Percentiles rank a stretch among this genome's conserved stretches.
phyloP scores from a whole-genome alignment of 169 alveolate genomes.

The Cryptosporidium viatorum region DNA sequence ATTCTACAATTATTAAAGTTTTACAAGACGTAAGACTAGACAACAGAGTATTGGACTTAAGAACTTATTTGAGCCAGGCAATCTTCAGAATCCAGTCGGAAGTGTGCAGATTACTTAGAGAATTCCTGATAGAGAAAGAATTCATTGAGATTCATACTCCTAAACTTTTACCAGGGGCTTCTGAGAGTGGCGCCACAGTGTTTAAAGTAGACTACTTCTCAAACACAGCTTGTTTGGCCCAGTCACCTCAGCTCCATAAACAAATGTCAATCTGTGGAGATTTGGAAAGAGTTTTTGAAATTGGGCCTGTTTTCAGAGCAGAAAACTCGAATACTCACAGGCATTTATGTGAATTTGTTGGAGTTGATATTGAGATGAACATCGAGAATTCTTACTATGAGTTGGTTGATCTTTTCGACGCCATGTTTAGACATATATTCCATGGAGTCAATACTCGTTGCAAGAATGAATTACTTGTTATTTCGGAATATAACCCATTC shows the following conservation, averaged over 20 bases:
- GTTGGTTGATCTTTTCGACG: conserved; percentile 93
- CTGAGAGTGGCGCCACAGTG: conserved; percentile 99
- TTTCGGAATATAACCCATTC: conserved; percentile 90
- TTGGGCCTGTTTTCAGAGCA: conserved; percentile 99
- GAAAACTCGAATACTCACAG: conserved; percentile 99
- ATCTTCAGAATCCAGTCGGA: conserved; percentile 94
- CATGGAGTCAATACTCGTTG: conserved; percentile 86
- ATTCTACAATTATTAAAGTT: conserved; percentile 89
- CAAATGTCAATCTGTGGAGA: conserved; percentile 98
- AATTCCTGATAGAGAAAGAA: conserved; percentile 86
- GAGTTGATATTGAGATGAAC: conserved; percentile 98
- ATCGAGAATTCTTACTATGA: conserved; percentile 96
- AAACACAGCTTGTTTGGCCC: conserved; percentile 95
- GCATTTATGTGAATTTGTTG: conserved; percentile 99
- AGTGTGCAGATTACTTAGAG: conserved; percentile 93
- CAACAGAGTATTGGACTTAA: conserved; percentile 95
- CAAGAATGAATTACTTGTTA: conserved; percentile 86
- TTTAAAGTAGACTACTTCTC: conserved; percentile 95
- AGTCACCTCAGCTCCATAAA: conserved; percentile 99
- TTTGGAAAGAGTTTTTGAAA: conserved; percentile 96
- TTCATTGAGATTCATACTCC: conserved; percentile 99
- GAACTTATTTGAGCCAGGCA: conserved; percentile 94
- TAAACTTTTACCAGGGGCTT: conserved; percentile 97
- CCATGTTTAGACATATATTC: conserved; percentile 88
- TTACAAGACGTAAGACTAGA: conserved; percentile 96